Conservation (phyloP, 768 basidiomycete species). For the Kwoniella dendrophila region DNA sequence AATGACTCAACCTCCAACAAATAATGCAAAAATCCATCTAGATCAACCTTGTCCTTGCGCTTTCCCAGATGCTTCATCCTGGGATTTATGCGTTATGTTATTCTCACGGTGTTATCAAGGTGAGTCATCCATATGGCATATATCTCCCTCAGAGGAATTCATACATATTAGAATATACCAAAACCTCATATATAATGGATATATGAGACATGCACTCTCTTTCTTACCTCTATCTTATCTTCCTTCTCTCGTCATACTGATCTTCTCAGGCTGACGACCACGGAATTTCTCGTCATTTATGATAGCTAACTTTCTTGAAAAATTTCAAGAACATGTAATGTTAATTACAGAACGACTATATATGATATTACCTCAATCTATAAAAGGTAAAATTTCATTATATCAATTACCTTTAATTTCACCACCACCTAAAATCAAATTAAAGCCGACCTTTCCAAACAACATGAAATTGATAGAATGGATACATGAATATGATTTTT, state of each 20-base stretch:
- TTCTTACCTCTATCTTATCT: not conserved
- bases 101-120: conserved; percentile 1
- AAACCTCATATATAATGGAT: no score
- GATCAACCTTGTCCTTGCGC: conserved; percentile 2
- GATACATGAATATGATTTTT: conserved; percentile 8
- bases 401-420: not conserved
- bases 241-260: not conserved
- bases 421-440: not conserved
- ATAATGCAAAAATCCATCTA: not conserved
- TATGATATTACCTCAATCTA: not conserved
- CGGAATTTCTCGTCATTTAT: not conserved
- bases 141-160: not conserved
- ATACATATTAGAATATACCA: not conserved
- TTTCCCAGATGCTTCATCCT: not conserved
- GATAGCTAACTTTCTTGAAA: not conserved
- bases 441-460: not conserved
- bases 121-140: not conserved
- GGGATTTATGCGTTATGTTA: not conserved
- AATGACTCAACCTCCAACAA: not conserved
- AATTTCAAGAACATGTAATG: not conserved
- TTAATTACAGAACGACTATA: not conserved
- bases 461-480: not conserved
- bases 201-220: not conserved
- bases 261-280: no score
- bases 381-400: conserved; percentile 1